Base-by-base conservation (phyloP, 768 basidiomycete species). In the Russula foetens region DNA sequence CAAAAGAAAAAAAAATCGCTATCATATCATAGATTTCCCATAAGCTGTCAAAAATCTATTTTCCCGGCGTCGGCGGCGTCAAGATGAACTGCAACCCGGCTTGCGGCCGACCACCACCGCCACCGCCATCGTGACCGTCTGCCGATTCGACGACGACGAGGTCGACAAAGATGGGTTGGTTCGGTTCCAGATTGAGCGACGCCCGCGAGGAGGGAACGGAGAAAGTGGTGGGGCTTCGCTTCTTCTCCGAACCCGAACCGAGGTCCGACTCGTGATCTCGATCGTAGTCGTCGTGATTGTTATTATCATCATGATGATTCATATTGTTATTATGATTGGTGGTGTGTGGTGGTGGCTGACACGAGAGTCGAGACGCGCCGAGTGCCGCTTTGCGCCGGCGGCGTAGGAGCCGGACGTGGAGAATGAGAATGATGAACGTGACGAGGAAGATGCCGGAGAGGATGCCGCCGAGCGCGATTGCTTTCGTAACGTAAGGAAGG, bases 61-160 rank as follows among this genome's bases (percentile, higher is more conserved):
- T 33, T 51, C 33, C 56, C 4, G 63, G 63, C 24, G 63, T 64
- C 19, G 63, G 63, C 31, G 63, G 63, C 23, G 63, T 64, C 63
- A 64, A 43, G 15, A 64, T 23, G 26, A 64, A 51, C 19, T 62
- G 63, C 50, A 64, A n/a, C 28, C 29, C 63, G 4, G 59, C 21
- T 28, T 49, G 48, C 23, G 59, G 15, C 2, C 63, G 54, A 29
- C 52, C 23, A 7, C 39, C 17, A 41, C 39, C 12, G 14, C 3
- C 39, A 41, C 39, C 39, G 3, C 8, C 17, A 41, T 17, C 39
- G 17, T 17, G 15, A 41, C 39, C 39, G 17, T 4, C 39, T 1
- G 14, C 41, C 21, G 60, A 56, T n/a, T n/a, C 53, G 53, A 60
- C 58, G 23, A 63, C 46, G 17, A 39, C 59, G 7, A 63, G 45